Conservation (phyloP, 2,329 filamentous ascomycete genomes). For the Thermothelomyces thermophilus region DNA sequence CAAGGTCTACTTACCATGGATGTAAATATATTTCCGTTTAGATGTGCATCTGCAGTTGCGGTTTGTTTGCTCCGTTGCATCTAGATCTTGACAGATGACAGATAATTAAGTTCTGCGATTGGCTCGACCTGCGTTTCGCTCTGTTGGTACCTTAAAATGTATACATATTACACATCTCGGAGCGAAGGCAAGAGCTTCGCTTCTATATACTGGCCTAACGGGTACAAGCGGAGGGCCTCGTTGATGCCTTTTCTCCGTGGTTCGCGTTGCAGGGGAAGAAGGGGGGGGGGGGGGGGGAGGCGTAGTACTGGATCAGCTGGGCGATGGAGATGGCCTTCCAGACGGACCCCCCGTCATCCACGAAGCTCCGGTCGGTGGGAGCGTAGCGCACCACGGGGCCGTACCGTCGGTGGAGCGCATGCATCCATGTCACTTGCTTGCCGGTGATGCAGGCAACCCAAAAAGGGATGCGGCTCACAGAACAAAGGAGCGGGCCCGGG, state of each 20-base stretch:
- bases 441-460: conserved; percentile 1
- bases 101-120: too few species aligned
- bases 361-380: background rate
- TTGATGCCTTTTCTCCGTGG: background rate
- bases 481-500: background rate
- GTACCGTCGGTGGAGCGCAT: background rate
- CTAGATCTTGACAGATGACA: too few species aligned
- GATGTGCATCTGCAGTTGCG: too few species aligned
- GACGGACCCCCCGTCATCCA: background rate
- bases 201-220: too few species aligned
- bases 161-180: too few species aligned
- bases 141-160: too few species aligned
- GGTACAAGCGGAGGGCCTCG: conserved; percentile 1
- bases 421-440: conserved; percentile 1
- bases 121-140: too few species aligned
- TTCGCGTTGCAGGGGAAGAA: background rate
- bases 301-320: conserved; percentile 4
- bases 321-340: conserved; percentile 5
- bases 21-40: too few species aligned
- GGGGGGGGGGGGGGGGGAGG: background rate
- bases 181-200: too few species aligned
- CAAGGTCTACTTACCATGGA: too few species aligned
- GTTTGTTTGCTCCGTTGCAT: too few species aligned
- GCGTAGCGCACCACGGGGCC: background rate
- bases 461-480: conserved; percentile 1